Conservation (phyloP, 257 asterid genomes). For the Osmanthus fragrans region DNA sequence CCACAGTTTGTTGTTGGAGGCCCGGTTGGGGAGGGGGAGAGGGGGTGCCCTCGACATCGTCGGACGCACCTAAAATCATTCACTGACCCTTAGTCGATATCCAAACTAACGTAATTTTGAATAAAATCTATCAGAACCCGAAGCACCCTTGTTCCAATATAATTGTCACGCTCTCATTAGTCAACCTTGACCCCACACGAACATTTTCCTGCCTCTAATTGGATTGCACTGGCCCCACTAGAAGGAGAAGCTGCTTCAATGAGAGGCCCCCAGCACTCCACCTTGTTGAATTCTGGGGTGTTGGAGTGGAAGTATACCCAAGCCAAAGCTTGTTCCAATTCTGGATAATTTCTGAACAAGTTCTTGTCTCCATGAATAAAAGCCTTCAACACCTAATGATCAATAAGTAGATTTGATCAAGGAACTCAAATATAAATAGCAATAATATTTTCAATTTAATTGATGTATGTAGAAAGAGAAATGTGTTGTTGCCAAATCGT, state of each 20-base stretch:
- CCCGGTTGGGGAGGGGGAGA: too few relatives aligned
- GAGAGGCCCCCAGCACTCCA: slow-evolving; percentile 95
- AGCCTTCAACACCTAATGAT: slow-evolving; percentile 78
- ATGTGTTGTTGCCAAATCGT: too few relatives aligned
- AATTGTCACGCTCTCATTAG: background rate
- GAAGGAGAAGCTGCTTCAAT: slow-evolving; percentile 46
- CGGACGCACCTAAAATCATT: too few relatives aligned
- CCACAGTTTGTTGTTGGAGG: too few relatives aligned
- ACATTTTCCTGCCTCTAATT: slow-evolving; percentile 27
- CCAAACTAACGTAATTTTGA: too few relatives aligned
- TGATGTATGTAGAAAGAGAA: too few relatives aligned
- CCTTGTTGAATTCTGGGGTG: slow-evolving; percentile 77
- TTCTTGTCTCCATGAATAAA: slow-evolving; percentile 75
- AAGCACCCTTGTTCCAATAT: background rate
- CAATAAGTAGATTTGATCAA: background rate
- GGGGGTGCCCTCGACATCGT: too few relatives aligned
- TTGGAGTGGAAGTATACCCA: slow-evolving; percentile 96
- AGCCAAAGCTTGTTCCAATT: slow-evolving; percentile 67
- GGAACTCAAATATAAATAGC: too few relatives aligned
- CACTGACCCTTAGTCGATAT: background rate
- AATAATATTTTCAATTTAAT: background rate
- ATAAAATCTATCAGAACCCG: background rate
- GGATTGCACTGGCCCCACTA: slow-evolving; percentile 28
- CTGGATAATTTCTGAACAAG: slow-evolving; percentile 66
- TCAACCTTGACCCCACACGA: slow-evolving; percentile 14